Evolutionary conservation across 108 stramenopile species (phyloP), one percentile per base, ranked within the genome.

Genomic region (Nannochloropsis gaditana): DNA sequence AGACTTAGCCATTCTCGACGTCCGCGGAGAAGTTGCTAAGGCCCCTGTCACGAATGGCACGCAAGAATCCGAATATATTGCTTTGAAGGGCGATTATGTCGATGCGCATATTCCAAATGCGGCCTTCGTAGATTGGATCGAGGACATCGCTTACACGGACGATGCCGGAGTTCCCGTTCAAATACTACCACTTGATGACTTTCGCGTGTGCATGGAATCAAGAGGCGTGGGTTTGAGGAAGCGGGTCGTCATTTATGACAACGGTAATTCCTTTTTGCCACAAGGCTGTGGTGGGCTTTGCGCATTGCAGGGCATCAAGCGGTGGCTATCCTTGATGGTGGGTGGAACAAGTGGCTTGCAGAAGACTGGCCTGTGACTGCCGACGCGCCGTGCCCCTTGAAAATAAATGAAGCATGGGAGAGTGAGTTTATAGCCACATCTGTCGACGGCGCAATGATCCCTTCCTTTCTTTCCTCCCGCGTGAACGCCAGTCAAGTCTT

Each of bases 231-330:
- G 80, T 2, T n/a, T 73, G 17, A 42, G 82, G 9, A 85, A 80
- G 47, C 88, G 85, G 11, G 88, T 89, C 43, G 85, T 85, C 19
- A 85, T 85, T 43, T 89, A 89, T 85, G 88, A 89, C 88, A 83
- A 83, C 82, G 88, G 88, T 17, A 59, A 83, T 17, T 85, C 80
- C 79, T 89, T 9, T 89, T 85, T 45, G 88, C 88, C 45, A 89
- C 88, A 45, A 45, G 88, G 45, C 84, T 89, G 43, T 89, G 88
- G 88, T 89, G 88, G 88, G 88, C 88, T n/a, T 59, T 89, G 84
- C 79, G 88, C 47, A 83, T 47, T 44, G 86, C 42, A 41, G 84
- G 84, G 41, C 41, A 41, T 44, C 42, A 43, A 15, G 84, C 44
- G 11, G 84, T 44, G 11, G 73, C 19, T 44, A 31, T 84, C 9